Conservation (phyloP, 768 basidiomycete species). For the Leccinum boreale region DNA sequence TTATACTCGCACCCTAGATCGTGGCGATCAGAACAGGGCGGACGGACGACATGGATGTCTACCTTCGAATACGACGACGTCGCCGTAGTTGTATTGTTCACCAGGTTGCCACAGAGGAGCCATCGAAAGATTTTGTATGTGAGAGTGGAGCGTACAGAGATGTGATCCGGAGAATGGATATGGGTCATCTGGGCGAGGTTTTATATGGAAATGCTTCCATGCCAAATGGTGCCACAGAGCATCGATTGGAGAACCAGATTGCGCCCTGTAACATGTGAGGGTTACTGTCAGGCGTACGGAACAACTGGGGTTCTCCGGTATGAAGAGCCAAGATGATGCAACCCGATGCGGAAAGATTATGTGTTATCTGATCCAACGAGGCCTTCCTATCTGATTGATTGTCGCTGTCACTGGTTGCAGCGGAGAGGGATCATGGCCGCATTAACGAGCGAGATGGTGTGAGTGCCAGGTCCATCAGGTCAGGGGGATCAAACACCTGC, state of each 20-base stretch:
- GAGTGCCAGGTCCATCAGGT: not conserved
- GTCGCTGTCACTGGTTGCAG: not conserved
- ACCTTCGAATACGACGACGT: conserved; percentile 59
- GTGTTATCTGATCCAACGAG: conserved; percentile 27
- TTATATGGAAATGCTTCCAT: conserved; percentile 19
- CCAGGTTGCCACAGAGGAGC: conserved; percentile 58
- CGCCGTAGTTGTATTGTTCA: conserved; percentile 51
- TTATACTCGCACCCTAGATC: conserved; percentile 51
- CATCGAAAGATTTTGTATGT: conserved; percentile 32
- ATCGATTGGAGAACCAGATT: conserved; percentile 6
- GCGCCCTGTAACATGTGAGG: not conserved
- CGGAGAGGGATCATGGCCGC: not conserved
- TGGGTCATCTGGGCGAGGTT: conserved; percentile 5
- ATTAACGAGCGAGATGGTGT: not conserved
- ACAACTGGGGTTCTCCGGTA: not conserved
- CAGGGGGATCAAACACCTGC: no score
- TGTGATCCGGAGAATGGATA: not conserved
- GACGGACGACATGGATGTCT: not conserved
- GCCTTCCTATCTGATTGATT: not conserved
- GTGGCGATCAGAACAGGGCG: conserved; percentile 6
- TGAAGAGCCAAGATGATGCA: conserved; percentile 3
- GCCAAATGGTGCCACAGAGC: conserved; percentile 1
- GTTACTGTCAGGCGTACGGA: not conserved
- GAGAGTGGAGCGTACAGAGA: conserved; percentile 5
- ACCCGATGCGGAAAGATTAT: conserved; percentile 11